A percentile compares a stretch with the other conserved stretches of the same genome.
Conservation (phyloP, 495 filamentous ascomycete species). For the Penicillium daleae region DNA sequence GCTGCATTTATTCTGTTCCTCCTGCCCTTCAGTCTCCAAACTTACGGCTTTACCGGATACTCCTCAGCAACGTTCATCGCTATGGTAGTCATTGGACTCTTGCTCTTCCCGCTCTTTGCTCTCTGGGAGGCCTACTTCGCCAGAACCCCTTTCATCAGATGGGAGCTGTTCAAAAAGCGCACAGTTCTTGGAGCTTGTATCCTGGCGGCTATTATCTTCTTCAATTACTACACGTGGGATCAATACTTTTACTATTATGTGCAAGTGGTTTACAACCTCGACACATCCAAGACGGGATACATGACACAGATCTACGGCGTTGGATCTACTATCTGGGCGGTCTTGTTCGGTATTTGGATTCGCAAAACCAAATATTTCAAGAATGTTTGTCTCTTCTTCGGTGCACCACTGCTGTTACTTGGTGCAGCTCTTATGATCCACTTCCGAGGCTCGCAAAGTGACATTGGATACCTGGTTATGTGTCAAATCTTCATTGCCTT, state of each 20-base stretch:
- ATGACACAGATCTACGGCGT: slow-evolving; percentile 68
- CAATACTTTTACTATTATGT: slow-evolving; percentile 64
- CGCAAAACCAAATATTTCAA: slow-evolving; percentile 60
- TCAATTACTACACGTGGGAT: slow-evolving; percentile 67
- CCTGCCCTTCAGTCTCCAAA: slow-evolving; percentile 60
- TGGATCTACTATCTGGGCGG: slow-evolving; percentile 61
- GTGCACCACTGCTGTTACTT: slow-evolving; percentile 60
- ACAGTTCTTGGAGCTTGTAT: slow-evolving; percentile 67
- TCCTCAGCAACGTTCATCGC: slow-evolving; percentile 52
- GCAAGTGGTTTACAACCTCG: slow-evolving; percentile 66
- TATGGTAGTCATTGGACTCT: slow-evolving; percentile 57
- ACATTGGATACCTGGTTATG: slow-evolving; percentile 70
- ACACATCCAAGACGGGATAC: slow-evolving; percentile 61
- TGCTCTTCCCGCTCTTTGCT: slow-evolving; percentile 57
- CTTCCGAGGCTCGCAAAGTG: slow-evolving; percentile 61
- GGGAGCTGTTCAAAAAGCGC: slow-evolving; percentile 60
- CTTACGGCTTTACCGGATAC: slow-evolving; percentile 49
- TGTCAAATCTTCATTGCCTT: slow-evolving; percentile 77
- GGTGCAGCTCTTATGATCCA: slow-evolving; percentile 65
- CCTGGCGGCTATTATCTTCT: slow-evolving; percentile 54
- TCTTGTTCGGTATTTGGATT: slow-evolving; percentile 58
- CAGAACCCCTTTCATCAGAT: slow-evolving; percentile 59
- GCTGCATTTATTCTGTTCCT: slow-evolving; percentile 63
- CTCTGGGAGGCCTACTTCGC: slow-evolving; percentile 59
- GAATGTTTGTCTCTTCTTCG: slow-evolving; percentile 59